Evolutionary conservation across 2,329 filamentous ascomycete species (phyloP).

Genomic region (Pseudodiploospora longispora): DNA sequence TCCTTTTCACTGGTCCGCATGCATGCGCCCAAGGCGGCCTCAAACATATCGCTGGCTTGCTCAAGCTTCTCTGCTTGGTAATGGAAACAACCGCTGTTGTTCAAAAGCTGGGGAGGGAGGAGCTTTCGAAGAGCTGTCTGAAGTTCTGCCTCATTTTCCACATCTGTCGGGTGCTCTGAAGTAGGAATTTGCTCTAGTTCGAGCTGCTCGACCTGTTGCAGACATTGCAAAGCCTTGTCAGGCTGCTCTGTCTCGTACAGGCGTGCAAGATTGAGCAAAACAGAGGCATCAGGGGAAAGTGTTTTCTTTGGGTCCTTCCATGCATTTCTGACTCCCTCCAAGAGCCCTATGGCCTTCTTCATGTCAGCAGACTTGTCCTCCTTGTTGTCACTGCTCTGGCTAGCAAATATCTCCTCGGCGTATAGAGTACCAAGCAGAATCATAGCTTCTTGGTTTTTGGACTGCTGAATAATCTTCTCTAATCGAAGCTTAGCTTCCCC

Average conservation of each 20-base stretch:
- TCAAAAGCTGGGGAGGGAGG: constrained; percentile 82
- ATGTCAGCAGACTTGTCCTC: constrained; percentile 82
- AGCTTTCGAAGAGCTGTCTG: constrained; percentile 61
- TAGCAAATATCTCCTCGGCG: constrained; percentile 86
- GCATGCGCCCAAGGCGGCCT: constrained; percentile 83
- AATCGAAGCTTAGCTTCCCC: constrained; percentile 88
- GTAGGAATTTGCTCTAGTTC: constrained; percentile 72
- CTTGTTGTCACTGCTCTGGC: constrained; percentile 61
- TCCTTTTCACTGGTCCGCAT: constrained; percentile 72
- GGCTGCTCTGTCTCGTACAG: constrained; percentile 81
- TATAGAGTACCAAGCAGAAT: constrained; percentile 84
- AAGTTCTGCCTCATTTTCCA: constrained; percentile 48
- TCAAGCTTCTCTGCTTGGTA: constrained; percentile 80
- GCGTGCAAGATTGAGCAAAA: constrained; percentile 83
- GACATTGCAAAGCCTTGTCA: constrained; percentile 84
- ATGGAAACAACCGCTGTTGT: constrained; percentile 96
- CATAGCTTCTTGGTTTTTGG: constrained; percentile 81
- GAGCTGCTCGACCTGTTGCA: constrained; percentile 86
- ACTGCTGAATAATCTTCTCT: constrained; percentile 87
- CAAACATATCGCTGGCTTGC: constrained; percentile 77
- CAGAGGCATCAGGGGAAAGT: constrained; percentile 70
- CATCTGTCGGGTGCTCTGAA: constrained; percentile 54
- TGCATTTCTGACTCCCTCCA: constrained; percentile 75
- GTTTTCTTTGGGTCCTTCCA: constrained; percentile 95
- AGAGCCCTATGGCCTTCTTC: constrained; percentile 76